Evolutionary conservation across 2,329 filamentous ascomycete genomes (phyloP).

Genomic region (Trichoderma atrobrunneum): DNA sequence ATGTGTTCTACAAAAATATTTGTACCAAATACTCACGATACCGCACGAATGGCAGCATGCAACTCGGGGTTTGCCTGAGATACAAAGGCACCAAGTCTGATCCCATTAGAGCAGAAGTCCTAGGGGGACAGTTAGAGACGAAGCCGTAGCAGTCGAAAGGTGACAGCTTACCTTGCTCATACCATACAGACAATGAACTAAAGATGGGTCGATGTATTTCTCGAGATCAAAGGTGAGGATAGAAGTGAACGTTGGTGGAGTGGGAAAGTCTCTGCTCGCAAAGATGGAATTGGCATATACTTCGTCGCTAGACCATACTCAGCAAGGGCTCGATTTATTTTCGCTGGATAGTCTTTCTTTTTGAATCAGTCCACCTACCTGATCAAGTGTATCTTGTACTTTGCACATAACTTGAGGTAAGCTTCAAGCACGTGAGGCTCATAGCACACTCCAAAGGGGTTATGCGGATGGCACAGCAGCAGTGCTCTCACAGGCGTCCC

Average conservation of each 20-base stretch:
- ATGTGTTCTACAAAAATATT: no score
- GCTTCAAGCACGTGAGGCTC: background rate
- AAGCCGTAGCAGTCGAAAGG: rapidly evolving
- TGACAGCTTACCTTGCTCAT: background rate
- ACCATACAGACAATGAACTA: background rate
- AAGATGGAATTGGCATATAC: background rate
- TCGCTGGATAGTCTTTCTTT: background rate
- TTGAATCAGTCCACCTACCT: background rate
- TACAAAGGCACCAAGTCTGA: background rate
- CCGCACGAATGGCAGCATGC: background rate
- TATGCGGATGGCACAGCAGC: background rate
- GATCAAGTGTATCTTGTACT: background rate
- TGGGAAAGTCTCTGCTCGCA: background rate
- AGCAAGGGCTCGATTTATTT: background rate
- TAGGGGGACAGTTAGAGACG: background rate
- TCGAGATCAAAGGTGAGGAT: background rate
- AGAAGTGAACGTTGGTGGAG: background rate
- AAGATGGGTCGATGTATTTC: background rate
- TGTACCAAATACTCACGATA: background rate
- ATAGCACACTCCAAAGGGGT: background rate
- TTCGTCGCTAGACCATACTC: background rate
- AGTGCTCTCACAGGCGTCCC: background rate
- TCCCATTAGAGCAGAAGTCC: background rate
- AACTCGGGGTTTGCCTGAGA: background rate
- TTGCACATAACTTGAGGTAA: background rate